Evolutionary conservation across 371 early-diverging fungal species (phyloP), one percentile per base, ranked within the genome.

Genomic region (Umbelopsis sp.): DNA sequence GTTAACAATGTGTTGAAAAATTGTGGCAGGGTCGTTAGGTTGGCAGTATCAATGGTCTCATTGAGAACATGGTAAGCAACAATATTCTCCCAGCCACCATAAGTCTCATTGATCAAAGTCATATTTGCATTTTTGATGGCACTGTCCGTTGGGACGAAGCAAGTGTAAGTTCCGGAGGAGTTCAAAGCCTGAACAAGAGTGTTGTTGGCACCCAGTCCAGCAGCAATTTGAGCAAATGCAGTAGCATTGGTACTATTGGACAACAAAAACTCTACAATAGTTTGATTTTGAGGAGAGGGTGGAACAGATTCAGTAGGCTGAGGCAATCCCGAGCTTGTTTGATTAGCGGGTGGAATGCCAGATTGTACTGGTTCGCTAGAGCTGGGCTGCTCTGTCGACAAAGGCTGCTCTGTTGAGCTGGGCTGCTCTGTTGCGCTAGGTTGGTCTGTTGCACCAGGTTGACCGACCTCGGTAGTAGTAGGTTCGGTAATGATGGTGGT

Each of bases 151-250:
- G 57, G 57, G 37, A 57, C 57, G 32, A 57, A 57, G 5, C 10
- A 29, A 35, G 57, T 57, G 57, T 57, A 57, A 35, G 29, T 57
- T 24, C 57, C 57, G 5, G 57, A 32, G n/a, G 57, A 57, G 35
- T 57, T 57, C 57, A 57, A 57, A 18, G 37, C 29, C 29, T 57
- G 57, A 37, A 57, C 5, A 18, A 57, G 6, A 18, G 12, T n/a
- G 14, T 18, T 57, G 57, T 57, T 35, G 14, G 29, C 11, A 4
- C 35, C 35, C 2, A 57, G 18, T 3, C 29, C 32, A n/a, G 12
- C n/a, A 29, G 29, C 29, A 29, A 57, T 35, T 14, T 11, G 3
- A 14, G 35, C 57, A 1, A 57, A 18, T 10, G 18, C 7, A 11
- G 35, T 35, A n/a, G n/a, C 18, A 35, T 35, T n/a, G 11, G 29